Conservation (phyloP, 352 stramenopile species). For the Globisporangium recalcitrans region DNA sequence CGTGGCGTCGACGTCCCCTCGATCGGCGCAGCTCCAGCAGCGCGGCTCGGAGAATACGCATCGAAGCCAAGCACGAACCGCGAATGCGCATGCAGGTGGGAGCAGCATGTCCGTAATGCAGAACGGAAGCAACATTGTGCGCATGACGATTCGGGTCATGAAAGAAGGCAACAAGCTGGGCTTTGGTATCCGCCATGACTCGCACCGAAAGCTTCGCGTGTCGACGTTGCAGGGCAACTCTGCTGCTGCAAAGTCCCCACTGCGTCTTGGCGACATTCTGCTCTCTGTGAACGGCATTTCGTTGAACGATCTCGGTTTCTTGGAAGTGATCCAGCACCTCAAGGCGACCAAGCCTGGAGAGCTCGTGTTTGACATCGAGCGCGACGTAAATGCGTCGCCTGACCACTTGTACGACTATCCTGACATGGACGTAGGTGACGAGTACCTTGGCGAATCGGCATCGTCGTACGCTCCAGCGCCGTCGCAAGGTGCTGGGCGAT, state of each 20-base stretch:
- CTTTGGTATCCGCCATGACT: conserved; percentile 67
- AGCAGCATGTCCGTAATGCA: background rate
- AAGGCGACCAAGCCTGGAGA: conserved; percentile 45
- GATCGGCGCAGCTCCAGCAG: background rate
- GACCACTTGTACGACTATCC: conserved; percentile 12
- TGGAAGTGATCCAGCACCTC: conserved; percentile 50
- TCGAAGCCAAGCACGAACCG: conserved; percentile 1
- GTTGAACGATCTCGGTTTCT: conserved; percentile 44
- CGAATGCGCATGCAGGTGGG: background rate
- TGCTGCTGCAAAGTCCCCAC: conserved; percentile 27
- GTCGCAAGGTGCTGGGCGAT: background rate
- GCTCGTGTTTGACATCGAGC: conserved; percentile 58
- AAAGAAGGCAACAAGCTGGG: conserved; percentile 56
- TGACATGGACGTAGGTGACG: conserved; percentile 7
- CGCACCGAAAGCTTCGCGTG: conserved; percentile 43
- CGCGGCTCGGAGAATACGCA: background rate
- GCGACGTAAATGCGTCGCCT: conserved; percentile 11
- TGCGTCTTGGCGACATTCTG: conserved; percentile 60
- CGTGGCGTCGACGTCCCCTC: conserved; percentile 3
- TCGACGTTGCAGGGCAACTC: conserved; percentile 50
- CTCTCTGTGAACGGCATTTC: conserved; percentile 59
- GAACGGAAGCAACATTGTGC: conserved; percentile 5
- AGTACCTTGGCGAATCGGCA: conserved; percentile 9
- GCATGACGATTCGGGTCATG: conserved; percentile 36
- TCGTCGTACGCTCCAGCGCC: background rate